phyloP scores from a whole-genome alignment of 2,329 filamentous ascomycete genomes.

The Pseudonectria buxi region DNA sequence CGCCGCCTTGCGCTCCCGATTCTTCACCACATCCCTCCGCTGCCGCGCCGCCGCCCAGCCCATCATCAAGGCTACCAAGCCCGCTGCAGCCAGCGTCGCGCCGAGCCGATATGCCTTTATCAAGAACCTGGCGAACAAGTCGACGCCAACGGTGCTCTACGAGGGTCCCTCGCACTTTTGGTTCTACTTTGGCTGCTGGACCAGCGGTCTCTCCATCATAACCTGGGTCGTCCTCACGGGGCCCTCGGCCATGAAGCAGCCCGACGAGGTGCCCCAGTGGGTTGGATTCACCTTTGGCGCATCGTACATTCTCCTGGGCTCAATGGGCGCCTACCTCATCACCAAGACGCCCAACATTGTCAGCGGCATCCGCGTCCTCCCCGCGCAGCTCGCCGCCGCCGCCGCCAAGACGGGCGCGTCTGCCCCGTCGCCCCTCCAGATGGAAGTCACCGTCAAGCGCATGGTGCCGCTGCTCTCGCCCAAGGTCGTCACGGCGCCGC shows the following conservation, averaged over 20 bases:
- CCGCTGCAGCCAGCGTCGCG: constrained; percentile 13
- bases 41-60: constrained; percentile 14
- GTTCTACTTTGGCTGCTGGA: constrained; percentile 55
- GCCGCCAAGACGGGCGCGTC: constrained; percentile 8
- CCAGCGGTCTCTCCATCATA: constrained; percentile 39
- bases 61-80: constrained; percentile 10
- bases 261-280: constrained; percentile 48
- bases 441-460: constrained; percentile 48
- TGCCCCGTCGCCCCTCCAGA: constrained; percentile 28
- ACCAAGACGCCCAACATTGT: constrained; percentile 53
- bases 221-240: constrained; percentile 30
- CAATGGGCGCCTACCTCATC: constrained; percentile 54
- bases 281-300: constrained; percentile 50
- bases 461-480: constrained; percentile 41
- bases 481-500: constrained; percentile 33
- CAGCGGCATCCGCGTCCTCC: constrained; percentile 49
- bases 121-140: constrained; percentile 48
- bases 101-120: constrained; percentile 39
- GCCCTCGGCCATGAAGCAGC: constrained; percentile 27
- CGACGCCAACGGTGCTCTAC: constrained; percentile 55
- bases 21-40: constrained; percentile 24
- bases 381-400: constrained; percentile 20
- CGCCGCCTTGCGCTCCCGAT: constrained; percentile 17
- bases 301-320: constrained; percentile 53
- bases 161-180: constrained; percentile 56